A percentile compares a stretch with the other conserved stretches of the same genome.
Conservation (phyloP, 1,284 basidiomycete species). For the Sporisorium scitamineum region DNA sequence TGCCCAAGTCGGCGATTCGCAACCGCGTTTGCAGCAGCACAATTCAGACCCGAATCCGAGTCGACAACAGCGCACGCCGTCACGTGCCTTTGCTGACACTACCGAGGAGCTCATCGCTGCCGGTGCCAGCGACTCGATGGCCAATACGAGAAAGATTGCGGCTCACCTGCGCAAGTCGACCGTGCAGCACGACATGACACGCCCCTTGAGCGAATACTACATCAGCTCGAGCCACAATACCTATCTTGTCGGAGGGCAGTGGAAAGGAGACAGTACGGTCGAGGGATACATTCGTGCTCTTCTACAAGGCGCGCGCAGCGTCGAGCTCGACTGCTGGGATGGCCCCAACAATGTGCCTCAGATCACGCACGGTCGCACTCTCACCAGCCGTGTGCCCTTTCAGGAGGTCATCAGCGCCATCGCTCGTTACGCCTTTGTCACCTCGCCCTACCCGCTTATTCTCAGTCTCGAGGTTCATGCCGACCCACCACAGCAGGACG, state of each 20-base stretch:
- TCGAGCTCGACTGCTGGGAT: conserved; percentile 88
- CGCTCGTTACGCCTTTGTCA: conserved; percentile 89
- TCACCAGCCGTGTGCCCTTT: conserved; percentile 86
- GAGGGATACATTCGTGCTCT: conserved; percentile 96
- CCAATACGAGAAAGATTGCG: conserved; percentile 39
- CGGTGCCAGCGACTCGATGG: conserved; percentile 33
- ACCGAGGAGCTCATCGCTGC: conserved; percentile 45
- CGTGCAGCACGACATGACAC: conserved; percentile 74
- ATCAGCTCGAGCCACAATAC: conserved; percentile 97
- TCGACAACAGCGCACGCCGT: conserved; percentile 30
- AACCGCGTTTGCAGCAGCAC: background rate
- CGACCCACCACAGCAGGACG: conserved; percentile 82
- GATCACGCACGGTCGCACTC: conserved; percentile 88
- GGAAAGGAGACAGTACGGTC: conserved; percentile 90
- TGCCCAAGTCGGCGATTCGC: background rate
- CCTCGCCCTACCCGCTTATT: conserved; percentile 93
- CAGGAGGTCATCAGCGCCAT: conserved; percentile 89
- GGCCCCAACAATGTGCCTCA: conserved; percentile 75
- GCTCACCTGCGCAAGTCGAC: conserved; percentile 48
- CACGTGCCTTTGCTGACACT: conserved; percentile 42
- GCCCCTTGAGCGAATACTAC: conserved; percentile 87
- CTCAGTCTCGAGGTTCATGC: conserved; percentile 96
- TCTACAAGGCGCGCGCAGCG: conserved; percentile 88
- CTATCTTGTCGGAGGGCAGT: conserved; percentile 93
- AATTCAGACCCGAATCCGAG: background rate